Percentiles rank a stretch among this genome's conserved stretches.
These are phyloP conservation scores for Stephania yunnanensis DNA, from an alignment of 164 flowering plant genomes.

Conservation along the genomic window DNA sequence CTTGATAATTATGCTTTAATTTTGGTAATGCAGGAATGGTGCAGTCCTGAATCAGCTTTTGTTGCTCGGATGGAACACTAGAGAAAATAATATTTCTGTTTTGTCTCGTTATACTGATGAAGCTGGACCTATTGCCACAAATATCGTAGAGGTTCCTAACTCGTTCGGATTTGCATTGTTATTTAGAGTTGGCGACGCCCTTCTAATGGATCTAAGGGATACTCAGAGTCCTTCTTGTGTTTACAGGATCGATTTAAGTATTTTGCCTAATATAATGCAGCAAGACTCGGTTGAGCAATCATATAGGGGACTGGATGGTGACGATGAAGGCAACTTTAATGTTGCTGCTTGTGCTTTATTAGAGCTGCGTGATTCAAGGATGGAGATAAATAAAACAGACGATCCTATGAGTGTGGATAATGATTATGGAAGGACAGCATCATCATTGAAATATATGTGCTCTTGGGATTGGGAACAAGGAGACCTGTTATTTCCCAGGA, in stretches of 20 bases:
- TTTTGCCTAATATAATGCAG: constrained; percentile 38
- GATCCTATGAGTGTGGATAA: constrained; percentile 88
- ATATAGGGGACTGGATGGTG: constrained; percentile 51
- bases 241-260: constrained; percentile 40
- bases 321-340: constrained; percentile 76
- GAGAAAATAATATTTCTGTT: constrained; percentile 37
- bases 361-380: constrained; percentile 55
- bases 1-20: constrained; percentile 6
- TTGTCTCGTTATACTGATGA: constrained; percentile 65
- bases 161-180: constrained; percentile 65
- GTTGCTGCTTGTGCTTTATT: constrained; percentile 91
- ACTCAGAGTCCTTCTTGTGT: constrained; percentile 57
- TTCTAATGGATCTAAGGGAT: constrained; percentile 86
- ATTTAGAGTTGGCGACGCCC: constrained; percentile 77
- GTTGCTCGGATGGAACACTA: constrained; percentile 58
- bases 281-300: constrained; percentile 43
- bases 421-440: constrained; percentile 27
- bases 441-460: constrained; percentile 42
- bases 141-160: constrained; percentile 77
- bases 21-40: constrained; percentile 44
- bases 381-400: constrained; percentile 37
- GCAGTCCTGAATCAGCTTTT: constrained; percentile 57
- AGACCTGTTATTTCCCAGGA: constrained; percentile 33
- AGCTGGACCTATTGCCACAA: constrained; percentile 63
- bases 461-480: constrained; percentile 94